Evolutionary conservation across 2,329 filamentous ascomycete genomes (phyloP).

Genomic region (Corynespora cassiicola): DNA sequence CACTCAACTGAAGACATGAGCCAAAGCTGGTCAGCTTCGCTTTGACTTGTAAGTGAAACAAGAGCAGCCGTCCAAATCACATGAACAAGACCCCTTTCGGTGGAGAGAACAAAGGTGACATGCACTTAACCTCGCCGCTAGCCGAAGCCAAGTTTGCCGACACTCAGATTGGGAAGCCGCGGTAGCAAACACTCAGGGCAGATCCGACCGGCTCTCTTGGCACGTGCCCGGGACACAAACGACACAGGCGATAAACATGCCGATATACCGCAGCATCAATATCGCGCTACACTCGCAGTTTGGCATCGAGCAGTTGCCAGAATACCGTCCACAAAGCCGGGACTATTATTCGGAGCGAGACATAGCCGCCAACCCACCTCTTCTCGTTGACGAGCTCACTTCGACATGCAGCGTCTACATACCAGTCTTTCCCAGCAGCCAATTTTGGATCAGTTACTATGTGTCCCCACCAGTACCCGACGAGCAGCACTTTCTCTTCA

Average conservation of each 20-base stretch:
- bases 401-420: slow-evolving; percentile 45
- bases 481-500: slow-evolving; percentile 52
- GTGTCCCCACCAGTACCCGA: slow-evolving; percentile 37
- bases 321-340: slow-evolving; percentile 38
- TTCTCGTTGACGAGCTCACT: slow-evolving; percentile 24
- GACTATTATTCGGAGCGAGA: slow-evolving; percentile 18
- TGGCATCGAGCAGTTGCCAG: slow-evolving; percentile 47
- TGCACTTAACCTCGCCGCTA: no score
- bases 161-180: no score
- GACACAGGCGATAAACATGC: slow-evolving; percentile 33
- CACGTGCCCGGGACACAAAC: slow-evolving; percentile 1
- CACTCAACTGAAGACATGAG: no score
- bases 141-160: no score
- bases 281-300: slow-evolving; percentile 51
- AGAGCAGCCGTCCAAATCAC: no score
- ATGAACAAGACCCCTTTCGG: no score
- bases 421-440: slow-evolving; percentile 41
- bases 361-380: slow-evolving; percentile 9
- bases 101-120: no score
- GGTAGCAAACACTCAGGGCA: no score
- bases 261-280: slow-evolving; percentile 45
- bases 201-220: slow-evolving; percentile 11
- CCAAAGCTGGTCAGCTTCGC: no score
- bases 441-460: slow-evolving; percentile 54
- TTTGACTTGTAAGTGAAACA: no score